These are phyloP conservation scores for Rhizophagus clarus DNA, from an alignment of 192 early-diverging fungal species.

Conservation along the genomic window DNA sequence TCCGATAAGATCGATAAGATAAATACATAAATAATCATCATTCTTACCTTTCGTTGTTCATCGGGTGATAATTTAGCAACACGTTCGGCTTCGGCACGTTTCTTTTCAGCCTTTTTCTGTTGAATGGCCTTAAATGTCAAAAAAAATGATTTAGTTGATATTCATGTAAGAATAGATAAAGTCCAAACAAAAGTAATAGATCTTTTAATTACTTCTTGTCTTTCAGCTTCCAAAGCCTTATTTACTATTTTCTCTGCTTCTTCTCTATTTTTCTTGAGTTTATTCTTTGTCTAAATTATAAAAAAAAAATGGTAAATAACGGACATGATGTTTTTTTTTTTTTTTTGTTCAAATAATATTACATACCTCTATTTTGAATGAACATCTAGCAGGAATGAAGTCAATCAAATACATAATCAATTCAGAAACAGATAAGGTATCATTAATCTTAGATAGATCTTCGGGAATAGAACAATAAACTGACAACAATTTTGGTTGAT, in stretches of 20 bases:
- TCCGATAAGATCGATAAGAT: not conserved
- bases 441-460: not conserved
- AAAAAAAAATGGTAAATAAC: not conserved
- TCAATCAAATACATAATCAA: not conserved
- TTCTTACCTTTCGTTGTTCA: constrained; percentile 10
- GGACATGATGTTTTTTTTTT: no score
- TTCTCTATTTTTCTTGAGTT: constrained; percentile 2
- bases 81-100: constrained; percentile 19
- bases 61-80: constrained; percentile 18
- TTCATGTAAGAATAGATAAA: no score
- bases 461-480: not conserved
- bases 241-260: not conserved
- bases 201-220: constrained; percentile 9
- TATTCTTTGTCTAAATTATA: not conserved
- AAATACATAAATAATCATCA: not conserved
- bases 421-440: not conserved
- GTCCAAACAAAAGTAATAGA: no score
- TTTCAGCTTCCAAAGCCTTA: not conserved
- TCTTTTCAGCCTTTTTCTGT: constrained; percentile 8
- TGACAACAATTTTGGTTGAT: not conserved
- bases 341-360: no score
- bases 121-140: not conserved
- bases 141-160: not conserved
- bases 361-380: constrained; percentile 2
- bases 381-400: not conserved